These are phyloP conservation scores for Colletotrichum nymphaeae DNA, from an alignment of 2,329 filamentous ascomycete species.

Conservation along the genomic window DNA sequence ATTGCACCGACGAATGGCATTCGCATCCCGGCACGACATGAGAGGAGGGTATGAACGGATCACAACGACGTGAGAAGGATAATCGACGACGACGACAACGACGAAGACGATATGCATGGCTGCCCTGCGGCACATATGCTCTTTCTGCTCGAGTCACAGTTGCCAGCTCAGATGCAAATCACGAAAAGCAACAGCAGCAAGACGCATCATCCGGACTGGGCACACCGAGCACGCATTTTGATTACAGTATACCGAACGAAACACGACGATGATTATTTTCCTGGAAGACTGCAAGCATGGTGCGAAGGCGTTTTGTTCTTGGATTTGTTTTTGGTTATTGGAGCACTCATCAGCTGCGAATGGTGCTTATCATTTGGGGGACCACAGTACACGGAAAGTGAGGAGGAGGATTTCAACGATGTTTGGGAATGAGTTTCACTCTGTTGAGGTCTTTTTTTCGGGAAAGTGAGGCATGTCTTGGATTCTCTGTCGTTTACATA, in stretches of 20 bases:
- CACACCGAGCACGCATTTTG: too few species aligned
- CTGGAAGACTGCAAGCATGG: not conserved
- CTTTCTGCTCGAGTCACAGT: too few species aligned
- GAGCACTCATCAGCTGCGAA: not conserved
- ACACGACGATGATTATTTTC: not conserved
- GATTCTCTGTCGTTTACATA: too few species aligned
- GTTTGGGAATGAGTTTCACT: too few species aligned
- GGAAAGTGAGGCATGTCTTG: too few species aligned
- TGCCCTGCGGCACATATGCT: too few species aligned
- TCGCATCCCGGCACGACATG: conserved; percentile 7
- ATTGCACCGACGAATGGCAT: too few species aligned
- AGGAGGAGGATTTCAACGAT: not conserved
- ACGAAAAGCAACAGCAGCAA: too few species aligned
- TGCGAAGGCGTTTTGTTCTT: not conserved
- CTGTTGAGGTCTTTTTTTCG: too few species aligned
- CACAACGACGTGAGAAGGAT: not conserved
- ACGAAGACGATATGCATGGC: too few species aligned
- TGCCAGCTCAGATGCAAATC: too few species aligned
- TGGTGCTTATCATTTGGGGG: not conserved
- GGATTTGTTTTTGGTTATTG: not conserved
- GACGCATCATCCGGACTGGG: not conserved
- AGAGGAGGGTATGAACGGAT: not conserved
- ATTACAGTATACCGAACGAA: not conserved
- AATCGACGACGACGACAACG: not conserved
- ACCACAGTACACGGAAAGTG: conserved; percentile 12